A percentile compares a stretch with the other conserved stretches of the same genome.
Conservation (phyloP, 2,329 filamentous ascomycete species). For the Huntiella savannae region DNA sequence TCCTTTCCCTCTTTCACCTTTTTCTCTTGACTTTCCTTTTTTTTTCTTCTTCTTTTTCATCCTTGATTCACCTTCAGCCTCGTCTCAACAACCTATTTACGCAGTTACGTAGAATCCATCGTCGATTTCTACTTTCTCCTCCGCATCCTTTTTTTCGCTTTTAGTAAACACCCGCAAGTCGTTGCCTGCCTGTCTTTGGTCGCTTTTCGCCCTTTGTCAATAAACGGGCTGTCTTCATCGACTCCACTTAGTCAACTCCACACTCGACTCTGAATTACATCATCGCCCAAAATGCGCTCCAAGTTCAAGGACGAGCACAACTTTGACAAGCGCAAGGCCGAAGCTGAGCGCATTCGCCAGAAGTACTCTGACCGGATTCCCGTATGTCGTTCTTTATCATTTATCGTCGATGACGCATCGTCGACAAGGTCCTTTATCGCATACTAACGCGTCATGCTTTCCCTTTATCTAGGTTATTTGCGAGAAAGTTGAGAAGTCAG, state of each 20-base stretch:
- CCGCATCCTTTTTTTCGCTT: too few species aligned
- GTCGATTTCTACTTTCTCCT: too few species aligned
- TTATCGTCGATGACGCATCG: not conserved
- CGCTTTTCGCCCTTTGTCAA: too few species aligned
- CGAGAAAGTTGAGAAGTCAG: conserved; percentile 98
- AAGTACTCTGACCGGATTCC: conserved; percentile 98
- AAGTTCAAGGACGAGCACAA: conserved; percentile 99
- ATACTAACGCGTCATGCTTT: not conserved
- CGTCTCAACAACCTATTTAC: not conserved
- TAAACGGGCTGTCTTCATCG: not conserved
- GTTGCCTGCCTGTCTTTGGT: not conserved
- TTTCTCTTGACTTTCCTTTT: not conserved
- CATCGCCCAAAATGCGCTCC: conserved; percentile 60
- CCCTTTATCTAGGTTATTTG: conserved; percentile 61
- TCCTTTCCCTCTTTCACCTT: not conserved
- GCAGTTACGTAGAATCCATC: not conserved
- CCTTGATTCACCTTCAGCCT: conserved; percentile 1
- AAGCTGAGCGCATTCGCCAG: conserved; percentile 96
- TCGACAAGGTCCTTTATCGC: not conserved
- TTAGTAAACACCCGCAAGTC: not conserved
- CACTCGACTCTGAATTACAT: conserved; percentile 12
- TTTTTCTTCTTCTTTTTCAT: not conserved
- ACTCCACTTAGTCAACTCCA: not conserved
- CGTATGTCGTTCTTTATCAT: conserved; percentile 39
- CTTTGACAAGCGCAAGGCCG: conserved; percentile 99